Evolutionary conservation across 2,329 filamentous ascomycete genomes (phyloP).

Genomic region (Beauveria australis): DNA sequence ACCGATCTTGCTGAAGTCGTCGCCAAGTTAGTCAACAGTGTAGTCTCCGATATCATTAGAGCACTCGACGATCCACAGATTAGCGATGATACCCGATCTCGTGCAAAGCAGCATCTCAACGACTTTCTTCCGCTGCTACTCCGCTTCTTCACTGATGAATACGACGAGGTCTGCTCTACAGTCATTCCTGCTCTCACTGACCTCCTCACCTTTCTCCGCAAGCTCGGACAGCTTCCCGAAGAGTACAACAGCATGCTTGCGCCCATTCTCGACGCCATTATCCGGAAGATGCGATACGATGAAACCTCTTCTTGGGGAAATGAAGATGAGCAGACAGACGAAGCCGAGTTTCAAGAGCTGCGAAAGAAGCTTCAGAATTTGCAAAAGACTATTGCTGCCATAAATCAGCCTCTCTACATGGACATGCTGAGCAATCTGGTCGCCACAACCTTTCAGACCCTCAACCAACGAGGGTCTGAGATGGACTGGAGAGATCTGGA

Average conservation of each 20-base stretch:
- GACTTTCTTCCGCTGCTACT: conserved; percentile 80
- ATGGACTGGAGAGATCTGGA: conserved; percentile 95
- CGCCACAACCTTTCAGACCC: conserved; percentile 74
- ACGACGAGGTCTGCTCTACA: conserved; percentile 94
- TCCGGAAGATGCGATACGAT: conserved; percentile 95
- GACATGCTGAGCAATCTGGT: conserved; percentile 82
- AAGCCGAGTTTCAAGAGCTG: conserved; percentile 94
- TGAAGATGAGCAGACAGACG: conserved; percentile 90
- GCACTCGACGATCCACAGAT: conserved; percentile 63
- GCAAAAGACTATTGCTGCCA: conserved; percentile 84
- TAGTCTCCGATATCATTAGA: conserved; percentile 77
- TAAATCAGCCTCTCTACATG: conserved; percentile 83
- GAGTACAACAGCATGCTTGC: conserved; percentile 77
- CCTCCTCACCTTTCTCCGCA: conserved; percentile 82
- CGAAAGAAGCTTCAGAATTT: conserved; percentile 82
- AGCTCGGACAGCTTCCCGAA: conserved; percentile 62
- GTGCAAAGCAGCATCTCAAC: conserved; percentile 74
- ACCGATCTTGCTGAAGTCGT: conserved; percentile 92
- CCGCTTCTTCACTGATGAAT: conserved; percentile 95
- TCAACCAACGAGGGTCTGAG: conserved; percentile 63
- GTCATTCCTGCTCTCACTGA: conserved; percentile 92
- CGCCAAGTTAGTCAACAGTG: conserved; percentile 89
- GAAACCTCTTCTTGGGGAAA: conserved; percentile 90
- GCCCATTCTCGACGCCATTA: conserved; percentile 83
- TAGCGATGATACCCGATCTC: conserved; percentile 56